Conservation (phyloP, 2,329 filamentous ascomycete species). For the Pseudogymnoascus sp. region DNA sequence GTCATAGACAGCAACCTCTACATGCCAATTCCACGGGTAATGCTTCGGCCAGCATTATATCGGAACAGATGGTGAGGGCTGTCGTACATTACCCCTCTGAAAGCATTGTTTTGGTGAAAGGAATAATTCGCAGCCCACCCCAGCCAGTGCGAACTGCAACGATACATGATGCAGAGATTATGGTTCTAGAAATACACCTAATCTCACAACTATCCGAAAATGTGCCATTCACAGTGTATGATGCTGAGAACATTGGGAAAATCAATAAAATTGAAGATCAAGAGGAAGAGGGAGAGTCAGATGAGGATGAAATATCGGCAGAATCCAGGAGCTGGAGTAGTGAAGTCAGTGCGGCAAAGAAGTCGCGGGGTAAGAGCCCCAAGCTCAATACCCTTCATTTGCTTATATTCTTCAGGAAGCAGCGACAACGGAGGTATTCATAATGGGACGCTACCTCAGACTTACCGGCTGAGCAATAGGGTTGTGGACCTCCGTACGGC, state of each 20-base stretch:
- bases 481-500: slow-evolving; percentile 81
- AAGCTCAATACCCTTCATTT: no score
- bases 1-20: no score
- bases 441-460: not conserved
- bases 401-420: not conserved
- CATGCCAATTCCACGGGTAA: not conserved
- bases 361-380: no score
- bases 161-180: slow-evolving; percentile 68
- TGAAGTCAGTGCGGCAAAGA: no score
- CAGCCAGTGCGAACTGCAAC: slow-evolving; percentile 68
- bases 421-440: not conserved
- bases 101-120: slow-evolving; percentile 68
- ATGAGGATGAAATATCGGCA: not conserved
- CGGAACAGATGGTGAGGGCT: slow-evolving; percentile 75
- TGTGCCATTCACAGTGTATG: slow-evolving; percentile 62
- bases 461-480: slow-evolving; percentile 60
- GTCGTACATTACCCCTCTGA: slow-evolving; percentile 75
- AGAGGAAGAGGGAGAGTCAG: slow-evolving; percentile 41
- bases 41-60: slow-evolving; percentile 40
- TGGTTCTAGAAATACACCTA: slow-evolving; percentile 58
- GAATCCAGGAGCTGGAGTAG: not conserved
- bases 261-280: no score
- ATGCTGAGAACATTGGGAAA: slow-evolving; percentile 54
- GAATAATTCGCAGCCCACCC: slow-evolving; percentile 63
- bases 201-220: slow-evolving; percentile 53